Conservation (phyloP, 352 stramenopile species). For the Phytopythium mirpurense region DNA sequence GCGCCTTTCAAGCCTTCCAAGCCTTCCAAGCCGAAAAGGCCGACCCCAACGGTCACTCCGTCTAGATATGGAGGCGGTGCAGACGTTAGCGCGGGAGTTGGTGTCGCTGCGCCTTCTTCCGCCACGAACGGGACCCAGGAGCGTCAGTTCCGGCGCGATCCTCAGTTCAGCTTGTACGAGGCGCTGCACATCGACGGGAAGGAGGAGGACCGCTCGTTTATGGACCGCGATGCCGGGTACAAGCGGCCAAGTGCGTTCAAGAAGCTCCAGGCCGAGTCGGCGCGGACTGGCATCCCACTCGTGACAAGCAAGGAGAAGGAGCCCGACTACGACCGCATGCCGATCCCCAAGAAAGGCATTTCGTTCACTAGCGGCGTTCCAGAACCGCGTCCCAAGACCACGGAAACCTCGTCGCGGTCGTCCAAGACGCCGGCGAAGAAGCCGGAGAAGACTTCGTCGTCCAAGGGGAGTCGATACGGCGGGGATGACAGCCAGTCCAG, state of each 20-base stretch:
- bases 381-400: not conserved
- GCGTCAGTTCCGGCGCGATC: slow-evolving; percentile 26
- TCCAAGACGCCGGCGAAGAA: slow-evolving; percentile 16
- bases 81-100: not conserved
- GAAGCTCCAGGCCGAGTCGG: slow-evolving; percentile 41
- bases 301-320: slow-evolving; percentile 30
- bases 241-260: slow-evolving; percentile 56
- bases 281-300: slow-evolving; percentile 29
- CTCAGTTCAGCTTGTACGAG: slow-evolving; percentile 57
- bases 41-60: not conserved
- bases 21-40: not conserved
- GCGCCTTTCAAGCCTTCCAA: no score
- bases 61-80: slow-evolving; percentile 5
- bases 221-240: slow-evolving; percentile 25
- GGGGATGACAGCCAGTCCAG: not conserved
- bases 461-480: slow-evolving; percentile 3
- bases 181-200: slow-evolving; percentile 40
- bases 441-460: slow-evolving; percentile 3
- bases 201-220: slow-evolving; percentile 22
- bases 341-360: slow-evolving; percentile 42
- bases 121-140: not conserved
- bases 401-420: not conserved
- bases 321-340: slow-evolving; percentile 39
- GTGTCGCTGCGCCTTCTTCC: not conserved
- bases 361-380: slow-evolving; percentile 5